A percentile compares a stretch with the other conserved stretches of the same genome.
Evolutionary conservation across 2,329 filamentous ascomycete genomes (phyloP).

Genomic region (Plectosphaerella plurivora): DNA sequence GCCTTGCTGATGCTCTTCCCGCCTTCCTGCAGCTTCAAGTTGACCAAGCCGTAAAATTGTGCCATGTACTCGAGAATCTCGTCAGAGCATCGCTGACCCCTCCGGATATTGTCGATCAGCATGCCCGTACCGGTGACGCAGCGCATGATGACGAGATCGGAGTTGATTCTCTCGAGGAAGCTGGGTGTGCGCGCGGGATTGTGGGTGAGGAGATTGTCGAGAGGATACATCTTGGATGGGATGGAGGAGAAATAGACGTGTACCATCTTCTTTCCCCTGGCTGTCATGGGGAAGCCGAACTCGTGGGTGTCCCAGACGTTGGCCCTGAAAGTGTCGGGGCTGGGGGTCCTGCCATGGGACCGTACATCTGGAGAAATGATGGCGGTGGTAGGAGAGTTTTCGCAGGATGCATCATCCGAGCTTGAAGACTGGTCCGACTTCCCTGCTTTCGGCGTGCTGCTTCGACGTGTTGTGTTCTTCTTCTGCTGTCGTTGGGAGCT

Average conservation of each 20-base stretch:
- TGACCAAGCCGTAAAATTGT: conserved; percentile 18
- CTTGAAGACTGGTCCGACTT: too few relatives aligned
- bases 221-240: conserved; percentile 25
- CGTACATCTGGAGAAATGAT: too few relatives aligned
- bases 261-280: conserved; percentile 20
- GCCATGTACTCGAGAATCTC: conserved; percentile 17
- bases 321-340: too few relatives aligned
- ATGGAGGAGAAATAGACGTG: conserved; percentile 19
- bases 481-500: too few relatives aligned
- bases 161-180: conserved; percentile 19
- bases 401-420: too few relatives aligned
- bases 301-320: background rate
- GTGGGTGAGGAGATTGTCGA: conserved; percentile 23
- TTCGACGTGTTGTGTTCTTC: too few relatives aligned
- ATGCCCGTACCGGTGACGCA: conserved; percentile 24
- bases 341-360: too few relatives aligned
- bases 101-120: conserved; percentile 17
- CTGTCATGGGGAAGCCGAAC: conserved; percentile 3
- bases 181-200: conserved; percentile 19
- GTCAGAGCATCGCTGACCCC: conserved; percentile 10
- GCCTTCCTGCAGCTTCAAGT: conserved; percentile 11
- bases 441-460: too few relatives aligned
- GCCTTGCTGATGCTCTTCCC: conserved; percentile 14
- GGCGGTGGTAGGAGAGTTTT: too few relatives aligned
- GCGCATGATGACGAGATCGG: conserved; percentile 19